Percentiles rank a stretch among this genome's conserved stretches.
phyloP scores from a whole-genome alignment of 495 filamentous ascomycete genomes.

The Penicillium steckii region DNA sequence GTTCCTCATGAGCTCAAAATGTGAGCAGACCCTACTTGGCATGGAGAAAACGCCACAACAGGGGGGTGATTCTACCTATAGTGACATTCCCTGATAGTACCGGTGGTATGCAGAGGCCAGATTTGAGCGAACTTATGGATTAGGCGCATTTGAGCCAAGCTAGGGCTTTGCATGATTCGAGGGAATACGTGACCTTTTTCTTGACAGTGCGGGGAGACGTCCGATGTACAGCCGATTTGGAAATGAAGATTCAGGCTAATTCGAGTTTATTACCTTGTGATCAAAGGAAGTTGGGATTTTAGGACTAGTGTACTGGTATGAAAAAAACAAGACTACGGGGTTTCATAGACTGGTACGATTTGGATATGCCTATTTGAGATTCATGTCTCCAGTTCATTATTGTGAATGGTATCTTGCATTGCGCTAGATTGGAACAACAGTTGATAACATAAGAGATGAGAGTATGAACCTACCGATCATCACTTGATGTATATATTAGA shows the following conservation, averaged over 20 bases:
- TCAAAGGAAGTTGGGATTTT: no score
- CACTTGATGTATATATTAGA: no score
- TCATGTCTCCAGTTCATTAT: no score
- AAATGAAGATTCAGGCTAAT: neutral
- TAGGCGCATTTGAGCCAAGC: neutral
- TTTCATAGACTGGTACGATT: no score
- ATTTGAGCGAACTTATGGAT: neutral
- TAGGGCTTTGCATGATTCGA: neutral
- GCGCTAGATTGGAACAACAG: no score
- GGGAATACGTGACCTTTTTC: neutral
- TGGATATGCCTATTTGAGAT: no score
- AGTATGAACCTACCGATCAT: no score
- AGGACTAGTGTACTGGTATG: no score
- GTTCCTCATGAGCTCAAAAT: constrained; percentile 2
- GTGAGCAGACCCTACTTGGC: neutral
- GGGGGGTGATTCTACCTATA: neutral
- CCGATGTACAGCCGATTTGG: neutral
- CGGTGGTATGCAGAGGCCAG: neutral
- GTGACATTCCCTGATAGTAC: constrained; percentile 1
- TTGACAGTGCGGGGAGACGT: neutral
- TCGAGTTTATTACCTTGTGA: neutral
- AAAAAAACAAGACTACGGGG: no score
- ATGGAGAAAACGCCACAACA: neutral
- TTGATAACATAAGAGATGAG: no score
- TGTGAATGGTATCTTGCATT: no score